Percentiles rank a stretch among this genome's conserved stretches.
Evolutionary conservation across 2,329 filamentous ascomycete genomes (phyloP).

Genomic region (Dactylella cylindrospora): DNA sequence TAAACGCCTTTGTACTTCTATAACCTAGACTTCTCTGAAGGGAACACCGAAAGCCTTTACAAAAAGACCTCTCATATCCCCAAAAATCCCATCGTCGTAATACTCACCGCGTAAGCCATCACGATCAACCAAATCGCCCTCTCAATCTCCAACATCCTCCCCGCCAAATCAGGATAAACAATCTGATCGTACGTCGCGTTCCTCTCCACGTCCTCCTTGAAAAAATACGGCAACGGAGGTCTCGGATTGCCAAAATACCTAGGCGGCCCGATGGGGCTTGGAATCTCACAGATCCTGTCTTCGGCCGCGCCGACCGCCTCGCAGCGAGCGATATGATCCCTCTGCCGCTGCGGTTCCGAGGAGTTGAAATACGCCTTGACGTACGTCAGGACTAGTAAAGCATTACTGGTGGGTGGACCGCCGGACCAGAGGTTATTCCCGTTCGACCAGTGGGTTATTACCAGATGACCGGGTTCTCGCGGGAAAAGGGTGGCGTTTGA

Average conservation of each 20-base stretch:
- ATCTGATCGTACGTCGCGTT: constrained; percentile 40
- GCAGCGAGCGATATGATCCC: constrained; percentile 55
- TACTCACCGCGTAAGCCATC: too few relatives aligned
- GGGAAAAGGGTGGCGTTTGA: constrained; percentile 61
- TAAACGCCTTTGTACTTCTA: too few relatives aligned
- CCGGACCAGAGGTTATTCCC: constrained; percentile 70
- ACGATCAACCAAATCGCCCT: not conserved
- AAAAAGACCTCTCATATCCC: too few relatives aligned
- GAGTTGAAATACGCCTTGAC: constrained; percentile 81
- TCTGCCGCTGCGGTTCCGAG: constrained; percentile 54
- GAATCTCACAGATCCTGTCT: constrained; percentile 58
- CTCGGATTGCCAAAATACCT: constrained; percentile 7
- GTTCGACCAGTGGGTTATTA: constrained; percentile 77
- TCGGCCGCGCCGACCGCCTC: constrained; percentile 50
- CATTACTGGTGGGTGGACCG: constrained; percentile 66
- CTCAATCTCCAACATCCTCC: not conserved
- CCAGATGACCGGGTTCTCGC: constrained; percentile 63
- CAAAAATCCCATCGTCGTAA: too few relatives aligned
- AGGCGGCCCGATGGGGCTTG: constrained; percentile 54
- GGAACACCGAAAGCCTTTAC: too few relatives aligned
- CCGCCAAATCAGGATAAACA: constrained; percentile 16
- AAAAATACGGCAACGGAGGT: constrained; percentile 25
- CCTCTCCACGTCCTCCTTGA: constrained; percentile 21
- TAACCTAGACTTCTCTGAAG: too few relatives aligned
- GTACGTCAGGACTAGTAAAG: constrained; percentile 66